Percentiles rank a stretch among this genome's conserved stretches.
phyloP scores from a whole-genome alignment of 2,329 filamentous ascomycete genomes.

The Penicillium freii region DNA sequence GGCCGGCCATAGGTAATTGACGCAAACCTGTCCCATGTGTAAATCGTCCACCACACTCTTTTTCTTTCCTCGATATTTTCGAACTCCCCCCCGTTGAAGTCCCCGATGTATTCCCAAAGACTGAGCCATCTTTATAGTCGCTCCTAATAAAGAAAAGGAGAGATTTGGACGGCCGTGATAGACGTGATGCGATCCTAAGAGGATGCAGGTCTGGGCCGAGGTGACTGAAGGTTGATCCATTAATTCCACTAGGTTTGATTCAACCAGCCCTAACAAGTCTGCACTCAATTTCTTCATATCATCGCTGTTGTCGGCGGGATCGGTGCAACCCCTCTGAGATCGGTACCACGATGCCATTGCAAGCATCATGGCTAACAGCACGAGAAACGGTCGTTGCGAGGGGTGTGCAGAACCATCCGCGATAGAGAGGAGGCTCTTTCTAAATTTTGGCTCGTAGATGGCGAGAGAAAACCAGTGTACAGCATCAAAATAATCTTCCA shows the following conservation, averaged over 20 bases:
- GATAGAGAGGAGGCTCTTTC: constrained; percentile 33
- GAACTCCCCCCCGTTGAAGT: constrained; percentile 16
- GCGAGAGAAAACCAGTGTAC: constrained; percentile 49
- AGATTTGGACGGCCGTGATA: constrained; percentile 46
- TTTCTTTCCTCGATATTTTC: constrained; percentile 39
- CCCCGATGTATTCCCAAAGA: constrained; percentile 36
- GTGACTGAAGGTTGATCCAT: constrained; percentile 43
- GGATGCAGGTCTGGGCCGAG: constrained; percentile 40
- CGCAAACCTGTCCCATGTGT: constrained; percentile 45
- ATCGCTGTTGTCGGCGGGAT: constrained; percentile 10
- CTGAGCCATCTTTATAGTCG: constrained; percentile 40
- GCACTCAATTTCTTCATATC: constrained; percentile 19
- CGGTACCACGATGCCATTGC: constrained; percentile 43
- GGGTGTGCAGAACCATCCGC: constrained; percentile 35
- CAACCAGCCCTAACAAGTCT: constrained; percentile 25
- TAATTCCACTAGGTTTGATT: constrained; percentile 39
- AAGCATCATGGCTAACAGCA: constrained; percentile 40
- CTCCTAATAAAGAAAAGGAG: constrained; percentile 40
- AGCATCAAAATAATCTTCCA: constrained; percentile 44
- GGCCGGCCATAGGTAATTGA: constrained; percentile 45
- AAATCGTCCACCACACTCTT: constrained; percentile 45
- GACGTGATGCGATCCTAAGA: constrained; percentile 43
- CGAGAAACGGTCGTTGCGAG: constrained; percentile 38
- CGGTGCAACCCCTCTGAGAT: constrained; percentile 21
- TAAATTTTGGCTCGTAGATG: constrained; percentile 44